These are phyloP conservation scores for Lobosporangium transversale DNA, from an alignment of 192 early-diverging fungal species.

Conservation along the genomic window DNA sequence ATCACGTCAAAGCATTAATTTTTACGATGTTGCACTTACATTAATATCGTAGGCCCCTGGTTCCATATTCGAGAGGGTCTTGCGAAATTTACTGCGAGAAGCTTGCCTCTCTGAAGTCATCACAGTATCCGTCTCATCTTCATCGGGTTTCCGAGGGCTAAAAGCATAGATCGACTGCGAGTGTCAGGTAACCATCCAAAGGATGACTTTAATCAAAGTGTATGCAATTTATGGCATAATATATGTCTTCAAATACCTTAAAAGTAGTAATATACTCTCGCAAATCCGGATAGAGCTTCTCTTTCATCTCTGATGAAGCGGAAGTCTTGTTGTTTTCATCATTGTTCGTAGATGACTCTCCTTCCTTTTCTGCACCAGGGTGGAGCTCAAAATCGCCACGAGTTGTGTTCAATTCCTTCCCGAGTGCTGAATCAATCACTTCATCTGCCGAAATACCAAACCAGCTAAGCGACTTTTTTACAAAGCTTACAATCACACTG, in stretches of 20 bases:
- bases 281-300: constrained; percentile 23
- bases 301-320: neutral
- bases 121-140: neutral
- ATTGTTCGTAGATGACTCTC: neutral
- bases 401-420: constrained; percentile 15
- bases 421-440: constrained; percentile 1
- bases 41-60: neutral
- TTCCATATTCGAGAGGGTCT: neutral
- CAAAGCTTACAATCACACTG: constrained; percentile 9
- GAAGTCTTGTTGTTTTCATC: neutral
- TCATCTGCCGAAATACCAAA: constrained; percentile 23
- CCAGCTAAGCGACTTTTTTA: constrained; percentile 25
- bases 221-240: no score
- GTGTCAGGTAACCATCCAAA: no score
- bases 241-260: no score
- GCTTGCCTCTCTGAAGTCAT: constrained; percentile 11
- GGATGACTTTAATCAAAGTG: no score
- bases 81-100: constrained; percentile 6
- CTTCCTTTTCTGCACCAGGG: constrained; percentile 2
- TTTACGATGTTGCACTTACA: no score
- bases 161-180: no score
- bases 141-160: no score
- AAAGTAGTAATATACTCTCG: constrained; percentile 13
- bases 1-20: no score
- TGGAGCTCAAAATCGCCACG: constrained; percentile 15